Evolutionary conservation across 2,329 filamentous ascomycete genomes (phyloP).

Genomic region (Colletotrichum costaricense): DNA sequence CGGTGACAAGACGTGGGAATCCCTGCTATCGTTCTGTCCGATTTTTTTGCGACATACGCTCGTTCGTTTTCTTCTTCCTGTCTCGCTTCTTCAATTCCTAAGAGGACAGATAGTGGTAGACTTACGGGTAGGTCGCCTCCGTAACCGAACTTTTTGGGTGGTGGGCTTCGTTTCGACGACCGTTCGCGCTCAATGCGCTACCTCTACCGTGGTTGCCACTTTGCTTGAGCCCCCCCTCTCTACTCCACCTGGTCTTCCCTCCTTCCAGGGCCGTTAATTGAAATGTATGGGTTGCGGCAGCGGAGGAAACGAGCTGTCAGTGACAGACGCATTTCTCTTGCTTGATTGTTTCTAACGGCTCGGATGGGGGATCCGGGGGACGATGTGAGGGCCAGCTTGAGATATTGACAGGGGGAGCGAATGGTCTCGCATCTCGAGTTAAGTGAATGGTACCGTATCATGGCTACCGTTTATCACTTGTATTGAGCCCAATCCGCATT

Average conservation of each 20-base stretch:
- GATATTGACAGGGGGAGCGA: not conserved
- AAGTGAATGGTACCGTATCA: too few relatives aligned
- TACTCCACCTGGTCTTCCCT: not conserved
- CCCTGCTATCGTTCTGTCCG: constrained; percentile 8
- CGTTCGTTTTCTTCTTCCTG: not conserved
- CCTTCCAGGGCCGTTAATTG: not conserved
- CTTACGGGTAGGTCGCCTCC: too few relatives aligned
- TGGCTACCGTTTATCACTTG: too few relatives aligned
- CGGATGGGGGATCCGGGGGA: not conserved
- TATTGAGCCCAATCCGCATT: too few relatives aligned
- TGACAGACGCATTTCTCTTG: not conserved
- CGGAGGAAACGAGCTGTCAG: constrained; percentile 20
- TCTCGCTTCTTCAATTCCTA: not conserved
- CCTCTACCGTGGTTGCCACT: constrained; percentile 2
- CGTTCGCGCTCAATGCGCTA: constrained; percentile 24
- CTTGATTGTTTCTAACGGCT: not conserved
- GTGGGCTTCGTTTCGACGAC: constrained; percentile 31
- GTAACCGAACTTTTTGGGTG: not conserved
- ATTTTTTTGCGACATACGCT: not conserved
- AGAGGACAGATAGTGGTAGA: constrained; percentile 15
- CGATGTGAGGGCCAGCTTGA: not conserved
- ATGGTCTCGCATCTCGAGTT: not conserved
- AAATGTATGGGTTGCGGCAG: not conserved
- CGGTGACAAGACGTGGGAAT: not conserved
- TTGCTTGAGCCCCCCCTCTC: not conserved